Evolutionary conservation across 2,329 filamentous ascomycete genomes (phyloP), one percentile per base, ranked within the genome.

Genomic region (Penicillium sp.): DNA sequence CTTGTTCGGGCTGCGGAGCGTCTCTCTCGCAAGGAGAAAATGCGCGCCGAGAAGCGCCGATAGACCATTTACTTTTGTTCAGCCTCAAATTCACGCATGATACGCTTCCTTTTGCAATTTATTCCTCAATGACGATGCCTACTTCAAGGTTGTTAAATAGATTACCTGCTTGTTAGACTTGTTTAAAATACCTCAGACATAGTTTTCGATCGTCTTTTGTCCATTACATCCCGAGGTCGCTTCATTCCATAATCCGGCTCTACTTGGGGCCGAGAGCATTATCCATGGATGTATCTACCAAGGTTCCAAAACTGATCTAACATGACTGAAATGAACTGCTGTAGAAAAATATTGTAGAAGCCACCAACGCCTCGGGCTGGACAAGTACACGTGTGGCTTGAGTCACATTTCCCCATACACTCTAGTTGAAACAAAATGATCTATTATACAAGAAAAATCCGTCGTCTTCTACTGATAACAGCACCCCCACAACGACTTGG

Each of bases 1-100:
- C 70, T 87, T 52, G 75, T 81, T 62, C 77, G 82, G 47, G 78
- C 81, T 9, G 71, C 74, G 22, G 83, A 85, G 40, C 81, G 83
- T 67, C 74, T 86, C 46, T 74, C 78, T 61, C 77, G 83, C 51
- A 82, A 81, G 63, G 77, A 83, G 60, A 79, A 77, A 62, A 77
- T 79, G 74, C 72, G 75, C 42, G 56, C 64, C n/a, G 73, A 73
- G 18, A 73, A 68, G 60, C 70, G 67, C 50, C 68, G 68, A 50
- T 74, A 67, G 60, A 61, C 40, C 47, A 46, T 32, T 51, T 51
- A 21, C 44, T 55, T 50, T 43, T 40, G 13, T 49, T 42, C 43
- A 32, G 49, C 47, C 47, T 43, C 44, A 36, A 53, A 49, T 43
- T 55, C 7, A 62, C 47, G 49, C 43, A 55, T 42, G 53, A 45